Evolutionary conservation across 495 filamentous ascomycete genomes (phyloP), one percentile per base, ranked within the genome.

Genomic region (Collariella sp.): DNA sequence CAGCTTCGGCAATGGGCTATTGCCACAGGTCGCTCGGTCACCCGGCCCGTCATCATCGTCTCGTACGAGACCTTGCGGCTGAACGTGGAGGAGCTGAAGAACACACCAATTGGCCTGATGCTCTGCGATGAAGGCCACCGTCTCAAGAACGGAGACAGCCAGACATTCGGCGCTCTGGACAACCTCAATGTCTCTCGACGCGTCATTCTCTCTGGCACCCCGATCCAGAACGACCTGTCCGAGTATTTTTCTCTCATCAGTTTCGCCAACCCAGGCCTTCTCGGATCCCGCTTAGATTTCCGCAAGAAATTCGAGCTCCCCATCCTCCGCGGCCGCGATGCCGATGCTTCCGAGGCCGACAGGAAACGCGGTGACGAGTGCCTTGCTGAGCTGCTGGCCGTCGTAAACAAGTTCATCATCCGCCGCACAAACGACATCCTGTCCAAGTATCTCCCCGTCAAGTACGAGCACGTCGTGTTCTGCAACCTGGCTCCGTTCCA

Each of bases 401-500:
- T 94, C 33, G 93, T 99, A 60, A 96, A 97, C 73, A 96, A 95
- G 62, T 99, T 97, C 75, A 96, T 99, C 69, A 99, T 99, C 64
- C 87, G 93, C 40, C 83, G 93, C 24, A 97, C 91, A 0, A 99
- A 99, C 76, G 93, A 99, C 65, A 91, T 99, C 50, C 73, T 99
- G 18, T 95, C 91, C 36, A 97, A 99, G 66, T 99, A 99, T 69
- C 79, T 99, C 44, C 94, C 93, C 2, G 82, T 97, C 71, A 99
- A 99, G 72, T 99, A 99, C 71, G 93, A 99, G 64, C 93, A 99
- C 69, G 93, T 99, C 26, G 94, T 99, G n/a, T 99, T 99, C 74
- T 99, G 93, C 77, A 95, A 94, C 62, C 78, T 96, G 31, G 85
- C 91, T 20, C 84, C 86, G 0, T 97, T 99, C 72, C 93, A 99